These are phyloP conservation scores for Carnegiea gigantea DNA, from an alignment of 179 eudicot genomes.

Conservation along the genomic window DNA sequence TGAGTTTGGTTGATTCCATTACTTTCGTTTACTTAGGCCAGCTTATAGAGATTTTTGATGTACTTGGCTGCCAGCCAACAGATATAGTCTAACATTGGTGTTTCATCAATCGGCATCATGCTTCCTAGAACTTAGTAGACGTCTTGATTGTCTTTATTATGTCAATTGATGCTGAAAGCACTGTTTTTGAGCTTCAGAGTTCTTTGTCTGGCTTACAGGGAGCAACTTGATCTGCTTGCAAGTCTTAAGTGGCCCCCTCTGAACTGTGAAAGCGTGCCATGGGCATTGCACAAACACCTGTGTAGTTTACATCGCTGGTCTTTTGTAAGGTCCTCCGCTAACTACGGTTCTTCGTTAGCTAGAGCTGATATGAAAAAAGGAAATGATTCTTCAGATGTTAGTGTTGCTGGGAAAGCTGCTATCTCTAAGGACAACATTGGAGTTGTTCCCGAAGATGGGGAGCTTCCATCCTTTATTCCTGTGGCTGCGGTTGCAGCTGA, in stretches of 20 bases:
- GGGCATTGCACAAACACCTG: slow-evolving; percentile 64
- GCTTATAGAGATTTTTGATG: slow-evolving; percentile 15
- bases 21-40: slow-evolving; percentile 18
- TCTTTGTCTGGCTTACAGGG: slow-evolving; percentile 75
- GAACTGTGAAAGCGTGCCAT: slow-evolving; percentile 64
- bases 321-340: slow-evolving; percentile 37
- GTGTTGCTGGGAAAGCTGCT: slow-evolving; percentile 38
- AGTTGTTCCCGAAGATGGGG: slow-evolving; percentile 75
- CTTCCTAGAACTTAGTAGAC: slow-evolving; percentile 10
- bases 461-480: slow-evolving; percentile 64
- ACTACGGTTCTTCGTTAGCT: slow-evolving; percentile 28
- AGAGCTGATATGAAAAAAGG: slow-evolving; percentile 48
- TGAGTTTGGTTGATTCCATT: slow-evolving; percentile 6
- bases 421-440: slow-evolving; percentile 52
- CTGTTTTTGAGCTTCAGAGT: slow-evolving; percentile 37
- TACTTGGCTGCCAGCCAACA: slow-evolving; percentile 10
- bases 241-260: slow-evolving; percentile 78
- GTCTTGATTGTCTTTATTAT: slow-evolving; percentile 7
- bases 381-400: slow-evolving; percentile 35
- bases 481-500: slow-evolving; percentile 34
- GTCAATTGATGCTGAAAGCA: slow-evolving; percentile 9
- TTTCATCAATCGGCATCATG: neutral
- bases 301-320: slow-evolving; percentile 67
- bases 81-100: neutral
- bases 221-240: slow-evolving; percentile 67